These are phyloP conservation scores for Epichloe aotearoae DNA, from an alignment of 2,329 filamentous ascomycete genomes.

Conservation along the genomic window DNA sequence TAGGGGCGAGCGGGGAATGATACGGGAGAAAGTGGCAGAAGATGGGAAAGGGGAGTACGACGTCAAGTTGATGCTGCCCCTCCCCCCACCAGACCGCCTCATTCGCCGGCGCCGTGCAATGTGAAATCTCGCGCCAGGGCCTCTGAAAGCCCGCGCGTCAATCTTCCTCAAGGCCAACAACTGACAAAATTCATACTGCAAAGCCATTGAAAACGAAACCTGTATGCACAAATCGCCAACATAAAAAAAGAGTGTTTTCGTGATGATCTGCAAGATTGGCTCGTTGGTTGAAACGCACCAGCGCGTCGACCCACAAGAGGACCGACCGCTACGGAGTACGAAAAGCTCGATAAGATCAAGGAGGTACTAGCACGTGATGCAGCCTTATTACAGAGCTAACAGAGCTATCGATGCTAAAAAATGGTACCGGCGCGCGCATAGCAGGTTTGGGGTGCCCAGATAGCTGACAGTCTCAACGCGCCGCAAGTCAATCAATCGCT, in stretches of 20 bases:
- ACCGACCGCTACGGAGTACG: neutral
- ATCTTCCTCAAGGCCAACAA: too few relatives aligned
- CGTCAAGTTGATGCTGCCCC: too few relatives aligned
- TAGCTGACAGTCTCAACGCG: slow-evolving; percentile 4
- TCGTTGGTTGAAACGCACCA: neutral
- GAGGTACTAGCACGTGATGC: slow-evolving; percentile 6
- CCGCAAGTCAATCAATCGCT: slow-evolving; percentile 11
- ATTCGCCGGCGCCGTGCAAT: too few relatives aligned
- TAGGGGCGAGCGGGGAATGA: neutral
- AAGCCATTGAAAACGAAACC: too few relatives aligned
- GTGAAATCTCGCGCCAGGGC: too few relatives aligned
- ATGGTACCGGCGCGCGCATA: slow-evolving; percentile 3
- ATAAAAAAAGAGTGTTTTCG: too few relatives aligned
- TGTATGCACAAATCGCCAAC: too few relatives aligned
- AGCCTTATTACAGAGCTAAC: neutral
- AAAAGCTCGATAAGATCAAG: too few relatives aligned
- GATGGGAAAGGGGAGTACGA: neutral
- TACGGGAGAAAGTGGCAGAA: slow-evolving; percentile 1
- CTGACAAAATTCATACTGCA: too few relatives aligned
- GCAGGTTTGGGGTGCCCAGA: neutral
- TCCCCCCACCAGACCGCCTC: too few relatives aligned
- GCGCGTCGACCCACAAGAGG: neutral
- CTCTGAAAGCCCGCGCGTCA: too few relatives aligned
- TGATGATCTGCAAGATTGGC: too few relatives aligned
- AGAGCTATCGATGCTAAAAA: slow-evolving; percentile 9